A percentile compares a stretch with the other conserved stretches of the same genome.
Evolutionary conservation across 108 stramenopile species (phyloP).

Genomic region (Asterionellopsis glacialis): DNA sequence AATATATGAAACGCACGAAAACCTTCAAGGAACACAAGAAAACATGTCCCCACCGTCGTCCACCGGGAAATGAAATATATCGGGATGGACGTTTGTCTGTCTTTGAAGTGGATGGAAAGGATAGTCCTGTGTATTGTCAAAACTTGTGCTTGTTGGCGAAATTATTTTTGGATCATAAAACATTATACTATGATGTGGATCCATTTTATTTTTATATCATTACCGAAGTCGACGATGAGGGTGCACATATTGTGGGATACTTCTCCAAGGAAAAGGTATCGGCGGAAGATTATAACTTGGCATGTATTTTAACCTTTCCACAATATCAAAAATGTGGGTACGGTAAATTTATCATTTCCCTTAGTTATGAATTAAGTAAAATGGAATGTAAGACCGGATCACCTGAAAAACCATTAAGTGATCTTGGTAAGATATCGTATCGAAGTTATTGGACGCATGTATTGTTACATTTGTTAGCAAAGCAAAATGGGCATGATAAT

Average conservation of each 20-base stretch:
- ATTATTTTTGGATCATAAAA: conserved; percentile 99
- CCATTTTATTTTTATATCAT: conserved; percentile 99
- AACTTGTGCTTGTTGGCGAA: conserved; percentile 98
- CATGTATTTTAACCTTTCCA: conserved; percentile 98
- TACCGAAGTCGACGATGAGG: conserved; percentile 79
- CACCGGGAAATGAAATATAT: conserved; percentile 97
- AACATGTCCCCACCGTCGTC: conserved; percentile 58
- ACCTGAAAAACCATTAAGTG: conserved; percentile 96
- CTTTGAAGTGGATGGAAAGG: conserved; percentile 75
- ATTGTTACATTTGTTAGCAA: conserved; percentile 52
- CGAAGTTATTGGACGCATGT: conserved; percentile 92
- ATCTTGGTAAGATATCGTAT: conserved; percentile 93
- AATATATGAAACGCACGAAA: conserved; percentile 79
- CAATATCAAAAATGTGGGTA: conserved; percentile 97
- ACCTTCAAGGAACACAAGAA: conserved; percentile 74
- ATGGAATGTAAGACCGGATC: conserved; percentile 91
- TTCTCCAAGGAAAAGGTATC: conserved; percentile 84
- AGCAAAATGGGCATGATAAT: conserved; percentile 45
- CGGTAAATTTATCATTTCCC: conserved; percentile 96
- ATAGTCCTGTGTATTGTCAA: conserved; percentile 93
- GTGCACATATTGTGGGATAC: conserved; percentile 91
- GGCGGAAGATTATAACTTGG: conserved; percentile 95
- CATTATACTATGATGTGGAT: conserved; percentile 98
- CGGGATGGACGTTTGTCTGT: conserved; percentile 68
- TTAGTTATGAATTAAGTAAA: conserved; percentile 91